Percentiles rank a stretch among this genome's conserved stretches.
These are phyloP conservation scores for Paecilomyces niveus DNA, from an alignment of 2,329 filamentous ascomycete genomes.

Conservation along the genomic window DNA sequence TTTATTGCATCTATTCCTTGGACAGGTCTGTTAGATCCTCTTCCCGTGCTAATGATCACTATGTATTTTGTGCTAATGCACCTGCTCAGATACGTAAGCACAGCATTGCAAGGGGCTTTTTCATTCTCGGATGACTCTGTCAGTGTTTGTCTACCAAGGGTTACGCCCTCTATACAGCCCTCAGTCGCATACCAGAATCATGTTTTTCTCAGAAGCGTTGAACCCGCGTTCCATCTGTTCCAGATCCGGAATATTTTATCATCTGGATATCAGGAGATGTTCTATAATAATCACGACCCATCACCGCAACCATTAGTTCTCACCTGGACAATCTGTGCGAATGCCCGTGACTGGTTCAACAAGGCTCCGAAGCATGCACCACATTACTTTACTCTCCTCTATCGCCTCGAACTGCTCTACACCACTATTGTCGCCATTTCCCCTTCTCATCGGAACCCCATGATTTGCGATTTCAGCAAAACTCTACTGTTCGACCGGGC, in stretches of 20 bases:
- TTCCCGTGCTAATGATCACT: not conserved
- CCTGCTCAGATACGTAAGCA: slow-evolving; percentile 64
- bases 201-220: slow-evolving; percentile 52
- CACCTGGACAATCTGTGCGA: slow-evolving; percentile 33
- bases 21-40: slow-evolving; percentile 57
- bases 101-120: slow-evolving; percentile 80
- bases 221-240: slow-evolving; percentile 71
- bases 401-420: slow-evolving; percentile 83
- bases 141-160: slow-evolving; percentile 66
- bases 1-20: slow-evolving; percentile 83
- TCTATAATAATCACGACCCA: slow-evolving; percentile 66
- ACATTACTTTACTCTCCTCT: slow-evolving; percentile 62
- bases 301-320: slow-evolving; percentile 55
- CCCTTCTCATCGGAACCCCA: slow-evolving; percentile 65
- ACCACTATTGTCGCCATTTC: slow-evolving; percentile 86
- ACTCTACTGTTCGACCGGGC: slow-evolving; percentile 79
- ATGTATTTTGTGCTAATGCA: slow-evolving; percentile 10
- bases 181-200: slow-evolving; percentile 33
- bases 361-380: slow-evolving; percentile 62
- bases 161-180: slow-evolving; percentile 39
- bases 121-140: slow-evolving; percentile 89
- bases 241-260: slow-evolving; percentile 81
- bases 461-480: slow-evolving; percentile 67
- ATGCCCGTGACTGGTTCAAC: slow-evolving; percentile 73
- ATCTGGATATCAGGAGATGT: slow-evolving; percentile 80